Evolutionary conservation across 2,329 filamentous ascomycete species (phyloP), one percentile per base, ranked within the genome.

Genomic region (Penicillium janthinellum): DNA sequence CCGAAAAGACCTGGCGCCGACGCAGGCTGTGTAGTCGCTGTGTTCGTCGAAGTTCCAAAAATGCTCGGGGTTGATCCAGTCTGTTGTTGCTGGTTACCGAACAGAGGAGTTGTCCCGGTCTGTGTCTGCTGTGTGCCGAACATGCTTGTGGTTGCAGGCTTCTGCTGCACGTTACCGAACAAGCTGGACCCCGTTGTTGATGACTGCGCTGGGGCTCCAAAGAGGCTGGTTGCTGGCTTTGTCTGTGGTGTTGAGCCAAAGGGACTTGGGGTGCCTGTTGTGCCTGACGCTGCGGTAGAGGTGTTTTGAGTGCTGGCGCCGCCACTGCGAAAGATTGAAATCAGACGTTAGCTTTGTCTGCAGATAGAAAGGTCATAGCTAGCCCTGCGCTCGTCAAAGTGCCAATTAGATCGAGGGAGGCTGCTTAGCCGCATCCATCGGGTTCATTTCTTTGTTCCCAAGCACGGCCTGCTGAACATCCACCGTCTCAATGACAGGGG

Each of bases 211-310:
- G 69, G 70, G 48, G 68, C 68, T 53, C 71, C 72, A 54, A 77
- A 77, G 17, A 77, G 60, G 38, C 74, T 60, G 12, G 70, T 71
- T 12, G 68, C 66, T 5, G 74, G 73, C 37, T 75, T 76, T 8
- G 69, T 47, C 54, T 74, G 73, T 41, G 71, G n/a, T 17, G 68
- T 60, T 20, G 70, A 67, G 47, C 68, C 72, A 38, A 76, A 76
- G 3, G 75, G 66, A 50, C 70, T 66, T 15, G 72, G 67, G 34
- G 71, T 70, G 56, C 42, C 64, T 28, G 71, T 67, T 22, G 73
- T 56, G n/a, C 64, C 67, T 4, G 69, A 65, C 12, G 73, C 68
- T 57, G 66, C 61, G 56, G 68, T 65, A 44, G 71, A 67, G 11
- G 67, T 67, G 50, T 66, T 67, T 57, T 74, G 71, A 35, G 68